Evolutionary conservation across 345 rosid genomes (phyloP), one percentile per base, ranked within the genome.

Genomic region (Aegle marmelos): DNA sequence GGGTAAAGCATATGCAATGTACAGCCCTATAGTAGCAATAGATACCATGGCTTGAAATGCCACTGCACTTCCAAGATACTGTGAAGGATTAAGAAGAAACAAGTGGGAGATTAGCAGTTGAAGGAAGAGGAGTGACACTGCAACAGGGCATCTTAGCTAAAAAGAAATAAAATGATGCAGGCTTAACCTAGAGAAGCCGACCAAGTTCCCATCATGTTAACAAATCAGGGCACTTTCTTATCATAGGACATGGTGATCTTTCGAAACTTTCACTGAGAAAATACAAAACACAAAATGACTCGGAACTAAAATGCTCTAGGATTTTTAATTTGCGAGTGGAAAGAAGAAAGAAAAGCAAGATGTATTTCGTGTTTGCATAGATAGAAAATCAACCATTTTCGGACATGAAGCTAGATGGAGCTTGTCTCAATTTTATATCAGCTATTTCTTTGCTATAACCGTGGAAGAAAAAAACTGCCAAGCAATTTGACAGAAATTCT

Each of bases 21-120:
- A 96, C 79, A 93, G 86, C 53, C 98, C 99, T 2, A 93, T 96
- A 5, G 97, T 91, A 71, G 99, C 98, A 68, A 96, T 96, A 33
- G 97, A 96, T 75, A 94, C 98, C 99, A 93, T 96, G 28, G 99
- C 98, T 74, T 93, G 88, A 75, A 96, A 96, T 37, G 99, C 99
- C 80, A 93, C 99, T 30, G 76, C 56, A 79, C 99, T 93, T 81
- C 97, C 94, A 1, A 96, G 91, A 75, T 95, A 96, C 99, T 93
- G 91, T 86, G 85, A 81, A 50, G 70, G 10, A 72, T 65, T 5
- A 17, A 53, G 4, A 79, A 53, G 30, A 64, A 64, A 48, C 77
- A 63, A 17, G 24, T 28, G 2, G 19, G 19, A 8, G 21, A 34
- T 68, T 31, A 76, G 76, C 31, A 76, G 61, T 62, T 57, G 69